Conservation (phyloP, 495 filamentous ascomycete species). For the Aspergillus steynii region DNA sequence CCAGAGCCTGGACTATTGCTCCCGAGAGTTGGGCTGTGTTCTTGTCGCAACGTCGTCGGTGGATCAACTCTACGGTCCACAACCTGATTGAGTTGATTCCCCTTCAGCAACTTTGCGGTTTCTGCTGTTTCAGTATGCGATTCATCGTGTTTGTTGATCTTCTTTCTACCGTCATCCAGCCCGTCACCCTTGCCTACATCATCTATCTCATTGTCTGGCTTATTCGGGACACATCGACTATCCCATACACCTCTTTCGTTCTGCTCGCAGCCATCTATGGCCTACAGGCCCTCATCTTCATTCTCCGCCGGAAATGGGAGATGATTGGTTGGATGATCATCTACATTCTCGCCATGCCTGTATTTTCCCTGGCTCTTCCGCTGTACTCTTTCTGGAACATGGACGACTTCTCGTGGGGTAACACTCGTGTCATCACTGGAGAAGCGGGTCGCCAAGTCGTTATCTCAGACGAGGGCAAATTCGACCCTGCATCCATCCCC, state of each 20-base stretch:
- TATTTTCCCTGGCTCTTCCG: slow-evolving; percentile 88
- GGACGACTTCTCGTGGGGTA: slow-evolving; percentile 99
- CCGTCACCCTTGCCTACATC: slow-evolving; percentile 90
- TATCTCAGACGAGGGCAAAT: slow-evolving; percentile 97
- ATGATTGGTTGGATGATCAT: slow-evolving; percentile 99
- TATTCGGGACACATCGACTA: slow-evolving; percentile 52
- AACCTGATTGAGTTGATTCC: slow-evolving; percentile 96
- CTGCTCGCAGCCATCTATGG: slow-evolving; percentile 93
- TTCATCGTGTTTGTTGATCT: slow-evolving; percentile 97
- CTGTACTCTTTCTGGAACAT: slow-evolving; percentile 99
- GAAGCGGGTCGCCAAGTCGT: slow-evolving; percentile 91
- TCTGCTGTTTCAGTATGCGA: slow-evolving; percentile 99
- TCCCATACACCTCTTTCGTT: slow-evolving; percentile 84
- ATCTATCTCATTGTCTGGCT: slow-evolving; percentile 83
- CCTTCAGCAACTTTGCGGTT: slow-evolving; percentile 90
- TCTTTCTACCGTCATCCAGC: slow-evolving; percentile 86
- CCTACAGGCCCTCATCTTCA: slow-evolving; percentile 96
- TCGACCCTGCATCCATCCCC: slow-evolving; percentile 88
- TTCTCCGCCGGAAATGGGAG: slow-evolving; percentile 93
- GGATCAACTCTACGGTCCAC: slow-evolving; percentile 99
- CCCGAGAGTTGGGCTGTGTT: slow-evolving; percentile 93
- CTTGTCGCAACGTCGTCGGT: slow-evolving; percentile 95
- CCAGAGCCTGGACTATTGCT: slow-evolving; percentile 94
- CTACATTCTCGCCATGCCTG: slow-evolving; percentile 86
- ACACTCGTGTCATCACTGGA: slow-evolving; percentile 95